Base-by-base conservation (phyloP, 2,329 filamentous ascomycete species). In the Fusarium newnesense region DNA sequence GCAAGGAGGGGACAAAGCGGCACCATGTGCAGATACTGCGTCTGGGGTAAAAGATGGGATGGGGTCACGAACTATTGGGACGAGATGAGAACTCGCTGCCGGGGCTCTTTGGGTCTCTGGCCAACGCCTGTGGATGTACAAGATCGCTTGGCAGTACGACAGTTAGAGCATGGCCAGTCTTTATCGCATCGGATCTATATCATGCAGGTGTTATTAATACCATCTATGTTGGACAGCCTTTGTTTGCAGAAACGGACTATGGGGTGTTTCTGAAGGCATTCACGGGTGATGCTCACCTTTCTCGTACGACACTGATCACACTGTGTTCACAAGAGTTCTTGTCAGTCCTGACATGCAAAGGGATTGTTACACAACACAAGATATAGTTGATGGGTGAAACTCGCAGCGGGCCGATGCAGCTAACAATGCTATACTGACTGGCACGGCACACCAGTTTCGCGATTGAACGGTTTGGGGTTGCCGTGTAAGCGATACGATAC, bases 171-270 rank as follows among this genome's bases (percentile, higher is more conserved):
- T 32, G 88, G 88, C 69, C 84, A 85, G 44, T 88, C 86, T 78
- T 88, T 89, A 76, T 90, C 87, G 76, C 88, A 90, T 52, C 87
- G 87, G 64, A 90, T 88, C 88, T 90, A 72, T 53, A 53, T 58
- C 30, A 60, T 52, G 26, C 47, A 64, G 47, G 28, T 47, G 75
- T 78, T 72, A 75, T 77, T 63, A 60, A 78, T 62, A 39, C 30
- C 32, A 40, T 32, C 26, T 26, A 44, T 49, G 28, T 42, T 24
- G 34, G 34, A 46, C n/a, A 47, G 56, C 21, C 39, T 36, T 30
- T 30, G 26, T 44, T 37, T 32, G 32, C 49, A 54, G 64, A 67
- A 58, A 43, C 52, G 46, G 52, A 34, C 53, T 69, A 70, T 42
- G n/a, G 36, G 12, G 18, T 58, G 53, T 54, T 59, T 69, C 65